These are phyloP conservation scores for Aaosphaeria pasadenensis DNA, from an alignment of 2,329 filamentous ascomycete genomes.

Conservation along the genomic window DNA sequence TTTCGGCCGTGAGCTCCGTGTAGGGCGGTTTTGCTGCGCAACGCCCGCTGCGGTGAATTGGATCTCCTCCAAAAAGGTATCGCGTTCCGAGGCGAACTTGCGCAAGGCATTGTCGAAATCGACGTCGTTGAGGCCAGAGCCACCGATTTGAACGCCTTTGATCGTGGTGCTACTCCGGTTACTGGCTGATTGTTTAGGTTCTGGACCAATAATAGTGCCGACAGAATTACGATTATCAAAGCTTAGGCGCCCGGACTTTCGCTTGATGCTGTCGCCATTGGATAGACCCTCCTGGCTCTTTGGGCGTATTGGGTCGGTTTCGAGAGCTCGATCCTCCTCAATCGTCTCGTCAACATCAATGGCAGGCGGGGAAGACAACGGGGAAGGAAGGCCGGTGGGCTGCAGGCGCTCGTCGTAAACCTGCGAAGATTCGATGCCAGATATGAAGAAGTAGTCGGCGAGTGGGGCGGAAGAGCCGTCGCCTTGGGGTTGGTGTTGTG, in stretches of 20 bases:
- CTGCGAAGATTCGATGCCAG: conserved; percentile 51
- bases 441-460: conserved; percentile 67
- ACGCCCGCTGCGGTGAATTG: conserved; percentile 75
- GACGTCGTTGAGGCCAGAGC: conserved; percentile 61
- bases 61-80: conserved; percentile 89
- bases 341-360: conserved; percentile 54
- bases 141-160: conserved; percentile 44
- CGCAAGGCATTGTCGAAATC: conserved; percentile 92
- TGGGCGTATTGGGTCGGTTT: conserved; percentile 49
- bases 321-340: conserved; percentile 57
- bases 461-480: conserved; percentile 53
- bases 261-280: conserved; percentile 33
- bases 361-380: conserved; percentile 22
- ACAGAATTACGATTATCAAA: conserved; percentile 51
- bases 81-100: conserved; percentile 94
- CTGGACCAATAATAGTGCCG: conserved; percentile 45
- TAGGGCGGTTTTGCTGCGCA: conserved; percentile 46
- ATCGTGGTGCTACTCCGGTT: conserved; percentile 65
- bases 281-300: conserved; percentile 43
- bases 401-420: conserved; percentile 47
- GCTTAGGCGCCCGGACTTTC: conserved; percentile 42
- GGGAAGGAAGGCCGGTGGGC: conserved; percentile 24
- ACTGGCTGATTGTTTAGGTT: conserved; percentile 51
- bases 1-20: conserved; percentile 67
- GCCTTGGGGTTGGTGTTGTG: conserved; percentile 10